Percentiles rank a stretch among this genome's conserved stretches.
phyloP scores from a whole-genome alignment of 305 asterid genomes.

The Solanum chacoense region DNA sequence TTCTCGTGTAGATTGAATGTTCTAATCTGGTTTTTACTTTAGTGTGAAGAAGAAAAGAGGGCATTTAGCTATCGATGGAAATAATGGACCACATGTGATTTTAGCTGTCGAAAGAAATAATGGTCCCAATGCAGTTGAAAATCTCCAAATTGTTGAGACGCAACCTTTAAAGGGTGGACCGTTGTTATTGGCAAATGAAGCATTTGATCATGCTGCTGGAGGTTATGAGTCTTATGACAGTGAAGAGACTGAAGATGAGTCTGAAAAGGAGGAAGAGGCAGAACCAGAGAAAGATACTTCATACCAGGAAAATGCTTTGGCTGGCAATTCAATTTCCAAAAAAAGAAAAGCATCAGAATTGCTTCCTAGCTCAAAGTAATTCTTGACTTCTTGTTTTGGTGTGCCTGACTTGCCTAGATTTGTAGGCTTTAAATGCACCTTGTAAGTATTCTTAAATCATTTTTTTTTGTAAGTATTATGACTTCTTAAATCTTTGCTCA shows the following conservation, averaged over 20 bases:
- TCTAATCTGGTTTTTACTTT: constrained; percentile 7
- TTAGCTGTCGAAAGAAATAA: constrained; percentile 31
- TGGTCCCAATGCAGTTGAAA: constrained; percentile 22
- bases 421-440: neutral
- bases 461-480: neutral
- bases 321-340: constrained; percentile 27
- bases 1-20: neutral
- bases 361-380: constrained; percentile 47
- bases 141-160: constrained; percentile 35
- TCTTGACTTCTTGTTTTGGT: constrained; percentile 2
- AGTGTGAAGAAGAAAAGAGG: constrained; percentile 61
- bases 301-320: constrained; percentile 16
- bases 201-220: constrained; percentile 52
- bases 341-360: constrained; percentile 63
- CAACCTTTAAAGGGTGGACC: constrained; percentile 28
- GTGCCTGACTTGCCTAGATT: neutral
- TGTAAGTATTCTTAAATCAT: neutral
- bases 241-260: constrained; percentile 37
- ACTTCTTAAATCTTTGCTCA: neutral
- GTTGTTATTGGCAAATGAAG: constrained; percentile 61
- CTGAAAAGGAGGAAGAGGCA: constrained; percentile 23
- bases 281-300: constrained; percentile 16
- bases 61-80: constrained; percentile 30
- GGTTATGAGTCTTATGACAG: constrained; percentile 29
- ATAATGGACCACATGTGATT: constrained; percentile 20